Percentiles rank a stretch among this genome's conserved stretches.
phyloP scores from a whole-genome alignment of 2,329 filamentous ascomycete species.

The Tolypocladium capitatum region DNA sequence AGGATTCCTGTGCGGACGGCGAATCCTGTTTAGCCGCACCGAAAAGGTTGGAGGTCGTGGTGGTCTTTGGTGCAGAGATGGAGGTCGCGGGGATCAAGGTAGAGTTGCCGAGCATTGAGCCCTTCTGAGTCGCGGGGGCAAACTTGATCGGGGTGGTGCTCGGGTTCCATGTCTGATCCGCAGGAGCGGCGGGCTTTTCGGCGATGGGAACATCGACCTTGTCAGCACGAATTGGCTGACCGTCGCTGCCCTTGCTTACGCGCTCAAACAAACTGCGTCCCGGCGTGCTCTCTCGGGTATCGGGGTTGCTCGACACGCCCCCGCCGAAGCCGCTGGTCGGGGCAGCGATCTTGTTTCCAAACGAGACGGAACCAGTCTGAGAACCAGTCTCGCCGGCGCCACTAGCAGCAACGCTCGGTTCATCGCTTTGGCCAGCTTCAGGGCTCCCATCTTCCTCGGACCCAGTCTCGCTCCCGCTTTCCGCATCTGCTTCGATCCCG shows the following conservation, averaged over 20 bases:
- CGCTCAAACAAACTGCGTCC: conserved; percentile 43
- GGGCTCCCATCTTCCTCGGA: conserved; percentile 30
- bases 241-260: conserved; percentile 35
- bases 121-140: conserved; percentile 18
- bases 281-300: conserved; percentile 30
- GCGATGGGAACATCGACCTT: conserved; percentile 8
- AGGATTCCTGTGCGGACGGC: conserved; percentile 14
- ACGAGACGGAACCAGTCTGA: conserved; percentile 13
- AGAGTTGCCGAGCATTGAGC: conserved; percentile 18
- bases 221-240: conserved; percentile 32
- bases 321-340: conserved; percentile 8
- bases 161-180: conserved; percentile 27
- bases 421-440: conserved; percentile 28
- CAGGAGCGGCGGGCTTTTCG: conserved; percentile 14
- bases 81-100: conserved; percentile 16
- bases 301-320: conserved; percentile 23
- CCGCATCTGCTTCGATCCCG: conserved; percentile 32
- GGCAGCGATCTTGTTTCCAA: conserved; percentile 18
- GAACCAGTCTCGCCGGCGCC: conserved; percentile 26
- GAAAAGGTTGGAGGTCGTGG: conserved; percentile 21
- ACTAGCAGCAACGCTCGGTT: conserved; percentile 28
- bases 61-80: conserved; percentile 23
- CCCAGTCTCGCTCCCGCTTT: conserved; percentile 32
- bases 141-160: conserved; percentile 44
- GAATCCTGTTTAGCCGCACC: conserved; percentile 20